A percentile compares a stretch with the other conserved stretches of the same genome.
These are phyloP conservation scores for Coniella lustricola DNA, from an alignment of 2,329 filamentous ascomycete species.

Conservation along the genomic window DNA sequence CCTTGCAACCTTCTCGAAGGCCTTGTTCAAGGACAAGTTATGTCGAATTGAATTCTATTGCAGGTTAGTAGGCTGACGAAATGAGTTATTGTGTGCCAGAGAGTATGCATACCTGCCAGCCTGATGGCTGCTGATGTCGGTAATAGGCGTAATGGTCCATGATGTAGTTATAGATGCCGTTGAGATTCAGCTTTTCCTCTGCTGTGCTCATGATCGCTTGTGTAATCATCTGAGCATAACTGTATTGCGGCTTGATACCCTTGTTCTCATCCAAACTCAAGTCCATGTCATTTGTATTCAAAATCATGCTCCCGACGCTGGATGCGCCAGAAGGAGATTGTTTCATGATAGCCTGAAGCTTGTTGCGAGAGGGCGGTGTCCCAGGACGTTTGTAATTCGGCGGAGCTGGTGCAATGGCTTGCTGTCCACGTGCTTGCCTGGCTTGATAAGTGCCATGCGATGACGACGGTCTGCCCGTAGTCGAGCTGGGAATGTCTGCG, in stretches of 20 bases:
- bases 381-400: conserved; percentile 53
- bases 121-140: conserved; percentile 64
- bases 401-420: conserved; percentile 52
- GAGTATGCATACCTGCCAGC: conserved; percentile 71
- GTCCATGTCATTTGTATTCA: conserved; percentile 56
- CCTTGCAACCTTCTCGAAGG: conserved; percentile 87
- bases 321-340: conserved; percentile 31
- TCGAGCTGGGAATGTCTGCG: conserved; percentile 4
- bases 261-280: conserved; percentile 76
- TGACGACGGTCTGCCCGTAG: conserved; percentile 22
- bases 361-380: conserved; percentile 47
- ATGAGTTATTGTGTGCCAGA: neutral
- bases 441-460: conserved; percentile 19
- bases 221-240: conserved; percentile 94
- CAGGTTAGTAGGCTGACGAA: conserved; percentile 4
- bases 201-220: conserved; percentile 85
- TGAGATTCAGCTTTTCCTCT: conserved; percentile 83
- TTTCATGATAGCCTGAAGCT: conserved; percentile 24
- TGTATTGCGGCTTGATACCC: conserved; percentile 91
- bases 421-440: conserved; percentile 28
- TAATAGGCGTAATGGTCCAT: conserved; percentile 91
- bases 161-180: conserved; percentile 91
- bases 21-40: conserved; percentile 90
- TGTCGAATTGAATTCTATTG: conserved; percentile 87
- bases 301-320: conserved; percentile 34